Evolutionary conservation across 73 alveolate genomes (phyloP).

Genomic region (Paramecium primaurelia): DNA sequence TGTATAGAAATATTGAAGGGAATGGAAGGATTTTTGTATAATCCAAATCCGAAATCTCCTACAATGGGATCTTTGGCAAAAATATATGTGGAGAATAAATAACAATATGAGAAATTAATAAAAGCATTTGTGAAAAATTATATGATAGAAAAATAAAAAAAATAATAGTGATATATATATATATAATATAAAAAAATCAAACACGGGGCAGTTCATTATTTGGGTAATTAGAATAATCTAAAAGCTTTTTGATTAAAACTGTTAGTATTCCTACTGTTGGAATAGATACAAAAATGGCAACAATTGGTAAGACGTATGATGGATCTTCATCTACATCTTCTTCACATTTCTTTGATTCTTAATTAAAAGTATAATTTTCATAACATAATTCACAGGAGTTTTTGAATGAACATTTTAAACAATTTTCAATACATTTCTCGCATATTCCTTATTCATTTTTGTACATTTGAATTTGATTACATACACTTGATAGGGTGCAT

Average conservation of each 20-base stretch:
- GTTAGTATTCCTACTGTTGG: background rate
- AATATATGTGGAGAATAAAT: background rate
- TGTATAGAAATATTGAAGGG: conserved; percentile 2
- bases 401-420: background rate
- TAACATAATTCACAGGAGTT: background rate
- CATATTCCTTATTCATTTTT: background rate
- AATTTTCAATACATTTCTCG: background rate
- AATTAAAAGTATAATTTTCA: background rate
- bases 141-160: background rate
- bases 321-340: background rate
- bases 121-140: background rate
- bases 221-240: too few species aligned
- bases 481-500: background rate
- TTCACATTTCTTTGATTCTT: background rate
- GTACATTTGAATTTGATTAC: background rate
- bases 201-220: too few species aligned
- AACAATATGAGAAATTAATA: background rate
- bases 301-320: too few species aligned
- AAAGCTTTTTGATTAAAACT: too few species aligned
- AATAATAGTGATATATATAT: background rate
- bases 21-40: background rate
- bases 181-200: background rate
- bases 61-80: background rate
- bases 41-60: conserved; percentile 35
- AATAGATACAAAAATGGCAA: too few species aligned